These are phyloP conservation scores for Citropsis articulata DNA, from an alignment of 345 rosid species.

Conservation along the genomic window DNA sequence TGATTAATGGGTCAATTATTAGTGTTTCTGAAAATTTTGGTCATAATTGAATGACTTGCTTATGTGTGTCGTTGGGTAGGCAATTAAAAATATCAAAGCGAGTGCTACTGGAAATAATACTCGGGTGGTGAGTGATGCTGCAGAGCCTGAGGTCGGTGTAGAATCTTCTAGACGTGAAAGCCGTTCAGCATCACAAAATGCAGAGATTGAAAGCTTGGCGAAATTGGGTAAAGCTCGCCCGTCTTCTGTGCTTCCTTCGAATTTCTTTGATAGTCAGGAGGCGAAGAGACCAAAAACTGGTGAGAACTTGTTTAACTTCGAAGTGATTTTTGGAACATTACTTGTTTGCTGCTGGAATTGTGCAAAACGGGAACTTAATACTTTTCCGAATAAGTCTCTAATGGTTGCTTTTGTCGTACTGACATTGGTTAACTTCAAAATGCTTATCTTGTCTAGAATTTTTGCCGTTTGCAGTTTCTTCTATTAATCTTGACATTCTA, in stretches of 20 bases:
- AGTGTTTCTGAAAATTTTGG: too few relatives aligned
- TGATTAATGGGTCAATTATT: too few relatives aligned
- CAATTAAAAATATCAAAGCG: slow-evolving; percentile 43
- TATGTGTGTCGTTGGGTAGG: slow-evolving; percentile 20
- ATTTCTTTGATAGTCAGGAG: slow-evolving; percentile 41
- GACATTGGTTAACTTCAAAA: too few relatives aligned
- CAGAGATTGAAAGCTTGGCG: slow-evolving; percentile 13
- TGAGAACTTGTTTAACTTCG: neutral
- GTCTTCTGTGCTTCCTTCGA: slow-evolving; percentile 43
- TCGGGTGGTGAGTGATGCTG: slow-evolving; percentile 6
- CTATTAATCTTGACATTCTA: too few relatives aligned
- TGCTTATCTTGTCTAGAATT: too few relatives aligned
- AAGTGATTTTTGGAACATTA: too few relatives aligned
- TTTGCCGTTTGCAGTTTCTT: too few relatives aligned
- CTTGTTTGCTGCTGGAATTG: too few relatives aligned
- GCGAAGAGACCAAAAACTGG: slow-evolving; percentile 31
- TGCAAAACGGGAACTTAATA: too few relatives aligned
- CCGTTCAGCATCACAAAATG: slow-evolving; percentile 6
- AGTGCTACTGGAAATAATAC: slow-evolving; percentile 32
- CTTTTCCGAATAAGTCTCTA: neutral
- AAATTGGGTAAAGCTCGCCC: slow-evolving; percentile 22
- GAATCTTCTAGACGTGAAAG: slow-evolving; percentile 20
- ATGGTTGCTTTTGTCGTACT: neutral
- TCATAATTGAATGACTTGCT: too few relatives aligned
- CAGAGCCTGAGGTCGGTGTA: slow-evolving; percentile 1